Evolutionary conservation across 129 eudicot species (phyloP), one percentile per base, ranked within the genome.

Genomic region (Artemisia annua): DNA sequence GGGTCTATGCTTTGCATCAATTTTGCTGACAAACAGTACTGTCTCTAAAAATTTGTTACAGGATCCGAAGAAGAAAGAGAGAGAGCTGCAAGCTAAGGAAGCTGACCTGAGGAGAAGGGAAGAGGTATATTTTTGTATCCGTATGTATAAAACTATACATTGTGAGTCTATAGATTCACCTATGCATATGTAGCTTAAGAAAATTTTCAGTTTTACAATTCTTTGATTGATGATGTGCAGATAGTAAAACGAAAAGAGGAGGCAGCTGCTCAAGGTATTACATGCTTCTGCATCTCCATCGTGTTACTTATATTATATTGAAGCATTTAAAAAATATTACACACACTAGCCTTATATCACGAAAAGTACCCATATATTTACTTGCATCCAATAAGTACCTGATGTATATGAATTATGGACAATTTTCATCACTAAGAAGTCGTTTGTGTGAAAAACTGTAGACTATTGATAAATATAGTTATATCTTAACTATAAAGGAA

Each of bases 11-110:
- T 48, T 51, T 67, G 14, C 22, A 60, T 18, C 3, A 13, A 39
- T 18, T 24, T 66, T 12, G 19, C 13, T 24, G 56, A 55, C n/a
- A 18, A 71, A 56, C 19, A 69, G 48, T 35, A 16, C 39, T 55
- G 26, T 49, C 64, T 39, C 73, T 70, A 50, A 48, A 35, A 19
- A n/a, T 70, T 61, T 67, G 48, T 75, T 80, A 17, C 11, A 90
- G 97, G 99, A 88, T 82, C 69, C 88, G 69, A 88, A 86, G 80
- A 86, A 86, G 94, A 95, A 59, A 87, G 97, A 90, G 73, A 86
- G 79, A 69, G 97, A 95, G 71, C 86, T 95, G 53, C 89, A 91
- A 83, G 91, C 97, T 28, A 88, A 73, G 78, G 99, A 95, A 77
- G 86, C 96, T 67, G 99, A 95, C 68, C 66, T 95, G 77, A 86